Evolutionary conservation across 306 rosid genomes (phyloP).

Genomic region (Ziziphus jujuba): DNA sequence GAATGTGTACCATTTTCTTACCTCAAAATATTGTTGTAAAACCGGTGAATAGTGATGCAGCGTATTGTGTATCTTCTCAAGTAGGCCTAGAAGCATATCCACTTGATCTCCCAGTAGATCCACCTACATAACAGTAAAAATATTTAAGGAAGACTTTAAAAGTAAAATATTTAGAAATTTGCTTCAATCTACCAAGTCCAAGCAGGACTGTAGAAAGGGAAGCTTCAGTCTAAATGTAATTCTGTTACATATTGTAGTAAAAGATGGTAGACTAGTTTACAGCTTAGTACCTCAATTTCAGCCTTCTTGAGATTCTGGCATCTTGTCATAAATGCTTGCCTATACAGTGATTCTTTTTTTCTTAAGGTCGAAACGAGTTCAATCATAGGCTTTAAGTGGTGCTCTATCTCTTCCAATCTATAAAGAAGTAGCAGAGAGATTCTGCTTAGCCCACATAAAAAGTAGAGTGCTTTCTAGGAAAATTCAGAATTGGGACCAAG

Average conservation of each 20-base stretch:
- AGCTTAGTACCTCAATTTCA: constrained; percentile 63
- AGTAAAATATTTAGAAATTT: background rate
- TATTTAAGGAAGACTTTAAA: background rate
- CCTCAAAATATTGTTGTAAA: constrained; percentile 64
- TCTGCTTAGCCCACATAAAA: constrained; percentile 1
- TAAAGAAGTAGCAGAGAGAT: background rate
- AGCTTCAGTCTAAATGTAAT: background rate
- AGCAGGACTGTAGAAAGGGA: background rate
- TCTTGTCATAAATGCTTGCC: constrained; percentile 64
- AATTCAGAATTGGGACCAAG: too few relatives aligned
- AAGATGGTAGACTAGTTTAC: too few relatives aligned
- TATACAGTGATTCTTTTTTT: constrained; percentile 48
- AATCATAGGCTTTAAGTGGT: constrained; percentile 33
- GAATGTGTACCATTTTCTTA: constrained; percentile 17
- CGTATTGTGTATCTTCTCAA: constrained; percentile 56
- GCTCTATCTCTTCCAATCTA: constrained; percentile 65
- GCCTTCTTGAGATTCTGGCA: constrained; percentile 78
- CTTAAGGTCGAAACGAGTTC: constrained; percentile 34
- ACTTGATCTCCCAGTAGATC: constrained; percentile 97
- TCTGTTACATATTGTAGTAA: too few relatives aligned
- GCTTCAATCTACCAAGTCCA: background rate
- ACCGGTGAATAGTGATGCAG: constrained; percentile 57
- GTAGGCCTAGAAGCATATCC: constrained; percentile 56
- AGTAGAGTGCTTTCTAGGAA: background rate
- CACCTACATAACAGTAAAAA: constrained; percentile 42